phyloP scores from a whole-genome alignment of 116 monocot genomes.

The Dioscorea cayenensis region DNA sequence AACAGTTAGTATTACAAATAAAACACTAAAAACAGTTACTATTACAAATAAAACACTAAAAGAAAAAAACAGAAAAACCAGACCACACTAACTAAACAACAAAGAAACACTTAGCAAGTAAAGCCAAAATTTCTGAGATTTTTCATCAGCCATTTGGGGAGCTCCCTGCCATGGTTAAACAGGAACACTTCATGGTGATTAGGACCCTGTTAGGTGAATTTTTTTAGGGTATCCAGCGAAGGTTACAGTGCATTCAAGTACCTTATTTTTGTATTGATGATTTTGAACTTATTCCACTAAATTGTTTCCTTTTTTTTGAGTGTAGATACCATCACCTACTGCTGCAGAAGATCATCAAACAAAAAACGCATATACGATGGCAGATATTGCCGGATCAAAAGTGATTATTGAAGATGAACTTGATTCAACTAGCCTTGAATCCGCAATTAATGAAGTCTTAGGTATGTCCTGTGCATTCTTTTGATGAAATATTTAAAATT shows the following conservation, averaged over 20 bases:
- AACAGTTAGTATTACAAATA: too few species aligned
- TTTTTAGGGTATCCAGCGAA: too few species aligned
- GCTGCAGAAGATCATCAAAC: conserved; percentile 51
- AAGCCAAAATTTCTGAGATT: too few species aligned
- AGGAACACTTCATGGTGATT: too few species aligned
- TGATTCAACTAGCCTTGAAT: conserved; percentile 44
- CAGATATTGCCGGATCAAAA: conserved; percentile 50
- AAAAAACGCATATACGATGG: conserved; percentile 64
- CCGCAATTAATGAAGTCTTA: conserved; percentile 45
- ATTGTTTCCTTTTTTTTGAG: not conserved
- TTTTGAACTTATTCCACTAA: not conserved
- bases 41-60: too few species aligned
- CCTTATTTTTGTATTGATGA: not conserved
- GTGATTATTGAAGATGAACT: conserved; percentile 64
- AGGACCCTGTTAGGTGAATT: too few species aligned
- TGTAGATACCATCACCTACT: conserved; percentile 44
- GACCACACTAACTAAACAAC: too few species aligned
- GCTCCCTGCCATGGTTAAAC: too few species aligned
- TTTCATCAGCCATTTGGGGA: too few species aligned
- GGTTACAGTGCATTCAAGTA: not conserved
- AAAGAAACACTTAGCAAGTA: too few species aligned
- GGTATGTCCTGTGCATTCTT: conserved; percentile 21
- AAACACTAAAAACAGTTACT: too few species aligned
- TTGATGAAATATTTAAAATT: not conserved
- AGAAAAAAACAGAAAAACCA: too few species aligned